phyloP scores from a whole-genome alignment of 192 early-diverging fungal genomes.

The Backusella circina region DNA sequence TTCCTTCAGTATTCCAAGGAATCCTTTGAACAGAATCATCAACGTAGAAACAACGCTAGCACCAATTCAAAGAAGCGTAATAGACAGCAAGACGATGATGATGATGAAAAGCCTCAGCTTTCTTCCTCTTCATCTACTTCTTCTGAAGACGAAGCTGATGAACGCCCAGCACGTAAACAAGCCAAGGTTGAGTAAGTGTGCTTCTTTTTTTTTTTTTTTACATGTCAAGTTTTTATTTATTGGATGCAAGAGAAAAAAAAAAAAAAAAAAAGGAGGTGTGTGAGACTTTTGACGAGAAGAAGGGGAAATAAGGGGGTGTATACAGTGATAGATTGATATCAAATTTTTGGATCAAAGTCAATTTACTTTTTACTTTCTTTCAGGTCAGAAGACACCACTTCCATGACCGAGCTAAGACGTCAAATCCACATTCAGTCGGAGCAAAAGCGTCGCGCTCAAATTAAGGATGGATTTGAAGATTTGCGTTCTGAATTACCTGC shows the following conservation, averaged over 20 bases:
- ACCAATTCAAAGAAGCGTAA: constrained; percentile 14
- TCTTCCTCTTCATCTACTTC: background rate
- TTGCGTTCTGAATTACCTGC: constrained; percentile 27
- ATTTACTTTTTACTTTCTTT: constrained; percentile 5
- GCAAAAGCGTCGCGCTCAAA: constrained; percentile 37
- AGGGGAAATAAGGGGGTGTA: background rate
- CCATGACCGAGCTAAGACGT: constrained; percentile 31
- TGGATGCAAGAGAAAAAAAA: background rate
- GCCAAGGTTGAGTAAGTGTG: constrained; percentile 1
- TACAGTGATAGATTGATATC: background rate
- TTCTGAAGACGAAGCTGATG: constrained; percentile 5
- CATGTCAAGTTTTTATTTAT: background rate
- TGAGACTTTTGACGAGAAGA: background rate
- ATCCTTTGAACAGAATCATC: constrained; percentile 27
- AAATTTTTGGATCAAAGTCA: background rate
- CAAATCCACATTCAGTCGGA: constrained; percentile 38
- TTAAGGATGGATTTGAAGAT: constrained; percentile 41
- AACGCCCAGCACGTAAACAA: background rate
- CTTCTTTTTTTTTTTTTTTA: background rate
- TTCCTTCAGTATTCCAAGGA: constrained; percentile 38
- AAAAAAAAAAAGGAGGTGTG: background rate
- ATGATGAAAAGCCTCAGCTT: background rate
- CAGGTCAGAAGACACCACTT: background rate
- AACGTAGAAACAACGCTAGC: constrained; percentile 13
- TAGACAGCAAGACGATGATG: background rate